phyloP scores from a whole-genome alignment of 495 filamentous ascomycete genomes.

The Talaromyces proteolyticus region DNA sequence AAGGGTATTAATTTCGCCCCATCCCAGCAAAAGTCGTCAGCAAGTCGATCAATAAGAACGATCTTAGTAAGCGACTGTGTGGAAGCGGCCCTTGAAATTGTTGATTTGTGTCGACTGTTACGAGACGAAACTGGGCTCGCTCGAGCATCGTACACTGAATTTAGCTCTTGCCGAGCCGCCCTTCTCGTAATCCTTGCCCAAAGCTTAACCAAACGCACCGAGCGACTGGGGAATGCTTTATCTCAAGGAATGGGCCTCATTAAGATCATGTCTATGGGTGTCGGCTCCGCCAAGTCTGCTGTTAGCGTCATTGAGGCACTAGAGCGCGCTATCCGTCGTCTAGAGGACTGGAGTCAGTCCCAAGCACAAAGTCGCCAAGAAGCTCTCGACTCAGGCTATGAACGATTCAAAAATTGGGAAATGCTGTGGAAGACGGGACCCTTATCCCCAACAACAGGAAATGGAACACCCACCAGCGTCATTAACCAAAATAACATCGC shows the following conservation, averaged over 20 bases:
- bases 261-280: constrained; percentile 47
- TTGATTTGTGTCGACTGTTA: constrained; percentile 40
- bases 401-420: constrained; percentile 47
- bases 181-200: constrained; percentile 44
- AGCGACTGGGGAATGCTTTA: constrained; percentile 37
- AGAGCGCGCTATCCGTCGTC: constrained; percentile 39
- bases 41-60: constrained; percentile 30
- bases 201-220: constrained; percentile 41
- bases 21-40: constrained; percentile 24
- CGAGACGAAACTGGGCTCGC: constrained; percentile 43
- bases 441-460: constrained; percentile 26
- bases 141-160: constrained; percentile 45
- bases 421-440: constrained; percentile 48
- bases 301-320: constrained; percentile 48
- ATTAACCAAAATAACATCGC: not conserved
- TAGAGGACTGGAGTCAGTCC: constrained; percentile 35
- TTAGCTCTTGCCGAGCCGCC: constrained; percentile 45
- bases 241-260: constrained; percentile 43
- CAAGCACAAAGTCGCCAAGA: constrained; percentile 26
- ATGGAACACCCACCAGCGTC: constrained; percentile 3
- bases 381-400: constrained; percentile 37
- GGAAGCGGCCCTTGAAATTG: constrained; percentile 43
- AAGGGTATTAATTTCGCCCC: constrained; percentile 21
- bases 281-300: constrained; percentile 42
- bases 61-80: constrained; percentile 42